Conservation (phyloP, 306 rosid genomes). For the Lithocarpus polystachyus region DNA sequence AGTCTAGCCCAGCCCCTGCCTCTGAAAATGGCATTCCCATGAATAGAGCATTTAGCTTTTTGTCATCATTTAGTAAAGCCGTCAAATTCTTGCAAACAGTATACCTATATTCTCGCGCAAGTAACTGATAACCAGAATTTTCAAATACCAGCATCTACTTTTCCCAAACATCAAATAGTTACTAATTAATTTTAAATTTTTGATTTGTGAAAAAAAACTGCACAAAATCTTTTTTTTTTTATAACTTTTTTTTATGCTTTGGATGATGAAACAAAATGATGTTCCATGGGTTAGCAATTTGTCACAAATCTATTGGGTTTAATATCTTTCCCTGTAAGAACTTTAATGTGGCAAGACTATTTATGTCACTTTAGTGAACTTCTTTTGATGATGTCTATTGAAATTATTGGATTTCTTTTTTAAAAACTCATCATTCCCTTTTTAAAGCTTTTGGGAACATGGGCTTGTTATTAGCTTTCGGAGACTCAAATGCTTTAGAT, state of each 20-base stretch:
- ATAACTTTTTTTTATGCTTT: slow-evolving; percentile 15
- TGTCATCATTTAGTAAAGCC: slow-evolving; percentile 15
- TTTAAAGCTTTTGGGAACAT: slow-evolving; percentile 74
- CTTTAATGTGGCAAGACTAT: slow-evolving; percentile 35
- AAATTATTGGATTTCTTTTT: slow-evolving; percentile 49
- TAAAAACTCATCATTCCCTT: slow-evolving; percentile 55
- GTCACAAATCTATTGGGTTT: slow-evolving; percentile 24
- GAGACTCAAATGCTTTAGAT: slow-evolving; percentile 56
- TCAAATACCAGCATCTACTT: slow-evolving; percentile 23
- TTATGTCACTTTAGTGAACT: slow-evolving; percentile 50
- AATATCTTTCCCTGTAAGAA: slow-evolving; percentile 17
- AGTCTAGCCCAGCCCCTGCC: neutral
- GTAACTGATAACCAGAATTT: slow-evolving; percentile 35
- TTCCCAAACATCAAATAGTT: neutral
- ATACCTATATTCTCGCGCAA: slow-evolving; percentile 43
- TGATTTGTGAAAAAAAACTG: slow-evolving; percentile 13
- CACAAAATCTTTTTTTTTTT: neutral
- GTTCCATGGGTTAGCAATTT: slow-evolving; percentile 28
- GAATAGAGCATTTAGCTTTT: neutral
- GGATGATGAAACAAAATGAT: slow-evolving; percentile 44
- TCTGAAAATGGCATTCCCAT: neutral
- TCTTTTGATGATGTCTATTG: slow-evolving; percentile 63
- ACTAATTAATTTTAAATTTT: slow-evolving; percentile 1
- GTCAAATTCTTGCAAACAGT: slow-evolving; percentile 21
- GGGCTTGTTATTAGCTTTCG: slow-evolving; percentile 63